Evolutionary conservation across 306 rosid genomes (phyloP), one percentile per base, ranked within the genome.

Genomic region (Ochetophila trinervis): DNA sequence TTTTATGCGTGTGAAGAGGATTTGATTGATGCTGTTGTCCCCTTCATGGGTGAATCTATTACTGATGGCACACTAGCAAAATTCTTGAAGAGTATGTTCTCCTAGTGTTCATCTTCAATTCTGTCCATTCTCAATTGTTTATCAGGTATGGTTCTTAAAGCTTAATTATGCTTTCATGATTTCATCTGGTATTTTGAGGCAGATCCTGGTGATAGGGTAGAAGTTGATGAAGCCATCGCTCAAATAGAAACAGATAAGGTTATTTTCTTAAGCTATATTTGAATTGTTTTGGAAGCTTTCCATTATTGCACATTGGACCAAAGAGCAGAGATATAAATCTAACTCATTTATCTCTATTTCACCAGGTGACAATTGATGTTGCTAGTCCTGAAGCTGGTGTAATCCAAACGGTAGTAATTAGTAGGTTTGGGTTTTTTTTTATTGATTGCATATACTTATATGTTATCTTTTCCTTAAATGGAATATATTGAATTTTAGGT

Each of bases 171-270:
- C 74, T 45, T 36, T 57, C 20, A 34, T 61, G 20, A 72, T 45
- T 36, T 57, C 20, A 56, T 74, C 68, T 73, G 69, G 17, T 65
- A 65, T 74, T 55, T 23, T 76, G 82, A 23, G 75, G 50, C 84
- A 89, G 96, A 78, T 64, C 78, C 87, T 48, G 96, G 94, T 57
- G 94, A 89, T 74, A 69, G 79, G 55, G 96, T 89, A 62, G 83
- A 73, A 79, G 68, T 76, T 70, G 96, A 89, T 57, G 96, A 89
- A 69, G 82, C 91, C 40, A 84, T 89, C 78, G 94, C 96, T 80
- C 91, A 89, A 66, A 84, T 89, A 59, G 96, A 86, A 77, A 89
- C 96, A 32, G 96, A 89, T 77, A 89, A 86, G 96, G 94, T 89
- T 71, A 42, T 62, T 17, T 53, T 21, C 52, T 56, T 40, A 63